Conservation (phyloP, 1,284 basidiomycete species). For the Tilletia setariae region DNA sequence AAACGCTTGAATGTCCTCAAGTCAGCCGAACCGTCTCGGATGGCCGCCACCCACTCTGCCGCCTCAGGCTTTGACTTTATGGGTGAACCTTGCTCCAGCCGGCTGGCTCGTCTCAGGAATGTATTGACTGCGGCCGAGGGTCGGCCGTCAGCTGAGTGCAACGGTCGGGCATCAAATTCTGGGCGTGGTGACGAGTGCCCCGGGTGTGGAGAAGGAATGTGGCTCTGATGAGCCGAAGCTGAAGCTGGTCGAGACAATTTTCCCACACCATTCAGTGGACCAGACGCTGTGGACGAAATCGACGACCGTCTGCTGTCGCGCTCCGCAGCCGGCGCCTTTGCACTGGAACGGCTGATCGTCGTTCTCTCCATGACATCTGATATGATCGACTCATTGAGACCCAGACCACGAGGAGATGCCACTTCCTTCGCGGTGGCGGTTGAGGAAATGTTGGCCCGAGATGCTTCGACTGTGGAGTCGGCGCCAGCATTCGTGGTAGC, state of each 20-base stretch:
- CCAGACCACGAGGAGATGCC: too few species aligned
- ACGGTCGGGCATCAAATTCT: background rate
- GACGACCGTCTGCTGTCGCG: background rate
- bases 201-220: too few species aligned
- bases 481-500: too few species aligned
- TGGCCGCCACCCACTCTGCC: slow-evolving; percentile 28
- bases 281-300: background rate
- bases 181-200: background rate
- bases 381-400: too few species aligned
- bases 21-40: slow-evolving; percentile 26
- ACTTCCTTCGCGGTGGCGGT: too few species aligned
- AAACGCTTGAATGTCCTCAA: slow-evolving; percentile 28
- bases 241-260: too few species aligned
- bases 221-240: too few species aligned
- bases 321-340: background rate
- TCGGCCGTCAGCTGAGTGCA: background rate
- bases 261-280: background rate
- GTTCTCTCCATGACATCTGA: too few species aligned
- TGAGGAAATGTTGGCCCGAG: too few species aligned
- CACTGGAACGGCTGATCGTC: too few species aligned
- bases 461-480: too few species aligned
- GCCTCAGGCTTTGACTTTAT: slow-evolving; percentile 35
- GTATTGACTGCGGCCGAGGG: slow-evolving; percentile 13
- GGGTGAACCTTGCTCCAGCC: slow-evolving; percentile 31
- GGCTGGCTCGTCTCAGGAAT: slow-evolving; percentile 21